Evolutionary conservation across 2,329 filamentous ascomycete genomes (phyloP).

Genomic region (Arthrobotrys megalospora): DNA sequence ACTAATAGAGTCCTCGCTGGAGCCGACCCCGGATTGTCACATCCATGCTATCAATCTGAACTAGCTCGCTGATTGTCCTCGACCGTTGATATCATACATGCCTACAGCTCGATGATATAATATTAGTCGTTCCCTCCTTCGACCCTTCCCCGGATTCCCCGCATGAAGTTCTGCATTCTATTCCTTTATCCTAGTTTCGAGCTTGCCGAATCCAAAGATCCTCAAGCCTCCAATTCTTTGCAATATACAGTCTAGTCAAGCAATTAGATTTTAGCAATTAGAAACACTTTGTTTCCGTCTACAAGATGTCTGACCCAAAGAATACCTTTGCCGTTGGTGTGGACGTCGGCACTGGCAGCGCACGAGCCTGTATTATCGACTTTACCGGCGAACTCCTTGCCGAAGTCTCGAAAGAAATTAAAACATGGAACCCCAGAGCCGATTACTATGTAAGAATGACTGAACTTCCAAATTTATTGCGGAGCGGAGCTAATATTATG

Average conservation of each 20-base stretch:
- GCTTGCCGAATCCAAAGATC: neutral
- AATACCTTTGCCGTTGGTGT: slow-evolving; percentile 75
- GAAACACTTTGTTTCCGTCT: neutral
- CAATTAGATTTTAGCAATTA: neutral
- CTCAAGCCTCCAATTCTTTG: no score
- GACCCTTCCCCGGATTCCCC: slow-evolving; percentile 14
- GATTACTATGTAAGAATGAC: slow-evolving; percentile 71
- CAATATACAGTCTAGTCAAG: neutral
- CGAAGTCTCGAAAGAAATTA: slow-evolving; percentile 68
- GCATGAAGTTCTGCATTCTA: neutral
- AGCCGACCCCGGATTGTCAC: slow-evolving; percentile 30
- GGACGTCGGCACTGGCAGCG: slow-evolving; percentile 96
- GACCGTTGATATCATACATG: slow-evolving; percentile 36
- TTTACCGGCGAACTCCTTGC: slow-evolving; percentile 87
- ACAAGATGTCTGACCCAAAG: slow-evolving; percentile 48
- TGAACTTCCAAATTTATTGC: neutral
- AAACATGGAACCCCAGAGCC: slow-evolving; percentile 71
- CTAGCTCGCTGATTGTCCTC: slow-evolving; percentile 32
- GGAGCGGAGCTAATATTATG: no score
- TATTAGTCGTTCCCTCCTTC: neutral
- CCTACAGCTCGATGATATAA: slow-evolving; percentile 24
- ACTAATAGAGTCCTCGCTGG: slow-evolving; percentile 3
- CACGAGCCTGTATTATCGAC: slow-evolving; percentile 95
- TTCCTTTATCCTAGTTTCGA: neutral
- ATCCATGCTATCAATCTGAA: slow-evolving; percentile 19